Percentiles rank a stretch among this genome's conserved stretches.
Evolutionary conservation across 768 basidiomycete genomes (phyloP).

Genomic region (Tricholoma sp.): DNA sequence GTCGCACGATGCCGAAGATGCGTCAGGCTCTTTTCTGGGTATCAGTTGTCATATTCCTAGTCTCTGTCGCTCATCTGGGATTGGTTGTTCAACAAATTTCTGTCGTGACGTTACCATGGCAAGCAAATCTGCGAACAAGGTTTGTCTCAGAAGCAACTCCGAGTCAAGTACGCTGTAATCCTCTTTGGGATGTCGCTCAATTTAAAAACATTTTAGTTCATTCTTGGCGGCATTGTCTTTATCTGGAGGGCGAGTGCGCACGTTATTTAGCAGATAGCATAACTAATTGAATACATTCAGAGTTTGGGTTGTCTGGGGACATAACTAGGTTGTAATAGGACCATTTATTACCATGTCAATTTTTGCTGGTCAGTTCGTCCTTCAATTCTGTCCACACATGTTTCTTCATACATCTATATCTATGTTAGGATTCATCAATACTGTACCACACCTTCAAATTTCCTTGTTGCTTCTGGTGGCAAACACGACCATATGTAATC

Average conservation of each 20-base stretch:
- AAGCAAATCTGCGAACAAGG: neutral
- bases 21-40: slow-evolving; percentile 6
- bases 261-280: neutral
- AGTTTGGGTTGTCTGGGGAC: slow-evolving; percentile 14
- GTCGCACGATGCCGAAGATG: neutral
- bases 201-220: slow-evolving; percentile 2
- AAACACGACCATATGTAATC: slow-evolving; percentile 13
- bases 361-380: slow-evolving; percentile 3
- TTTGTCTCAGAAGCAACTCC: neutral
- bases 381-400: neutral
- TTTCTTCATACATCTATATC: no score
- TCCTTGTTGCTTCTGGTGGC: slow-evolving; percentile 9
- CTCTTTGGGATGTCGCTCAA: neutral
- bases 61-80: slow-evolving; percentile 7
- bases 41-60: slow-evolving; percentile 9
- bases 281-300: neutral
- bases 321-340: slow-evolving; percentile 7
- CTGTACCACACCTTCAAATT: slow-evolving; percentile 3
- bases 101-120: neutral
- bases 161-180: slow-evolving; percentile 1
- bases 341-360: slow-evolving; percentile 9
- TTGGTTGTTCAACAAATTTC: slow-evolving; percentile 7
- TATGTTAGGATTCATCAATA: slow-evolving; percentile 6
- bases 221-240: slow-evolving; percentile 11
- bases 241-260: slow-evolving; percentile 12